Evolutionary conservation across 2,329 filamentous ascomycete species (phyloP).

Genomic region (Harringtonia aguacate): DNA sequence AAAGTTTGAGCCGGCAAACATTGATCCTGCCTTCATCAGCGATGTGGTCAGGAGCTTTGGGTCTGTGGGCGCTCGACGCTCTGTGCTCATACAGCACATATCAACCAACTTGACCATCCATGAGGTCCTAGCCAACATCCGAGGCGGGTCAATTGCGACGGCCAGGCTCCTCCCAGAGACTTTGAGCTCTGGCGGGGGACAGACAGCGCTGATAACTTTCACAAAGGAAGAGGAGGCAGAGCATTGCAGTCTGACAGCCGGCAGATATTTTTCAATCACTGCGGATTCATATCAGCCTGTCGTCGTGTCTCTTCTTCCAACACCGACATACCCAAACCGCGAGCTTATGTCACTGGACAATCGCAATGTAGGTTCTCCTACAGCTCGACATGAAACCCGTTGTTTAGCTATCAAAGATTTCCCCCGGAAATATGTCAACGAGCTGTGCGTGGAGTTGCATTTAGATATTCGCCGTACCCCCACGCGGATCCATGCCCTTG

Average conservation of each 20-base stretch:
- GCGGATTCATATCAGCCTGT: background rate
- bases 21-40: background rate
- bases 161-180: conserved; percentile 4
- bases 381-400: conserved; percentile 4
- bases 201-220: conserved; percentile 9
- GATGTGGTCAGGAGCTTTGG: background rate
- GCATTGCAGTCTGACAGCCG: background rate
- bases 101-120: conserved; percentile 4
- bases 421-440: conserved; percentile 5
- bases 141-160: conserved; percentile 6
- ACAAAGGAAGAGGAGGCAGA: conserved; percentile 5
- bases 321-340: conserved; percentile 9
- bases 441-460: conserved; percentile 8
- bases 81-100: conserved; percentile 9
- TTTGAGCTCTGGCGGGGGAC: background rate
- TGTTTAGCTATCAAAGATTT: conserved; percentile 7
- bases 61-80: conserved; percentile 2
- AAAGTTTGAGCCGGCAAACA: conserved; percentile 4
- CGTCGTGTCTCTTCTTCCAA: background rate
- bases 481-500: background rate
- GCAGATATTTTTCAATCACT: background rate
- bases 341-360: background rate
- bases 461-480: background rate
- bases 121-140: conserved; percentile 7
- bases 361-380: background rate